phyloP scores from a whole-genome alignment of 2,329 filamentous ascomycete genomes.

The Talaromyces albobiverticillius region DNA sequence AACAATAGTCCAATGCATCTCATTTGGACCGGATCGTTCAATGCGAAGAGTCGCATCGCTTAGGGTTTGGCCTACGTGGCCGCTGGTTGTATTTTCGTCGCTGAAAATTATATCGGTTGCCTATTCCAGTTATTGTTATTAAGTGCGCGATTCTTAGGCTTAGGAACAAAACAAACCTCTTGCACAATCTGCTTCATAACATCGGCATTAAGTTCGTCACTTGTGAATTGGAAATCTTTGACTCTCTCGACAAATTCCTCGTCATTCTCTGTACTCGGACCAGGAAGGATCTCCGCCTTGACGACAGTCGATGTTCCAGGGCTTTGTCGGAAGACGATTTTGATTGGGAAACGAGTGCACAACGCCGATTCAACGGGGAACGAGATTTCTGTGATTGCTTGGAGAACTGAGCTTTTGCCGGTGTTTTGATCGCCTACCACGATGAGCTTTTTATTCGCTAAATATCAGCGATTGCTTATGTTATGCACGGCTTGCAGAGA shows the following conservation, averaged over 20 bases:
- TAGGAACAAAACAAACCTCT: neutral
- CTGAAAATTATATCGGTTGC: slow-evolving; percentile 9
- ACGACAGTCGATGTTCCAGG: slow-evolving; percentile 12
- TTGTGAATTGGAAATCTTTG: slow-evolving; percentile 7
- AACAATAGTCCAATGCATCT: slow-evolving; percentile 12
- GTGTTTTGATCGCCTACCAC: slow-evolving; percentile 60
- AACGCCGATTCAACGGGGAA: slow-evolving; percentile 60
- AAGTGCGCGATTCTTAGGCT: neutral
- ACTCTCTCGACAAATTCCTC: slow-evolving; percentile 7
- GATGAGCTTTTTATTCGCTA: slow-evolving; percentile 36
- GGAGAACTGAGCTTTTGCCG: slow-evolving; percentile 63
- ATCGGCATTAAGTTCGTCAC: neutral
- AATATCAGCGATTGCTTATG: too few relatives aligned
- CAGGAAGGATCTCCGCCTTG: slow-evolving; percentile 16
- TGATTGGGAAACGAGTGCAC: slow-evolving; percentile 63
- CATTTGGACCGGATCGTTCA: slow-evolving; percentile 6
- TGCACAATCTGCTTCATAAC: slow-evolving; percentile 1
- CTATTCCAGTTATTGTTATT: neutral
- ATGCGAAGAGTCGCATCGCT: slow-evolving; percentile 11
- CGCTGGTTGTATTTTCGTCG: neutral
- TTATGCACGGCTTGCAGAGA: too few relatives aligned
- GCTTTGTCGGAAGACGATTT: slow-evolving; percentile 50
- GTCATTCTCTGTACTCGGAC: slow-evolving; percentile 7
- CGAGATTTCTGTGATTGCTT: slow-evolving; percentile 60
- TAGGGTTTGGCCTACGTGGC: neutral